Base-by-base conservation (phyloP, 176 grass and related monocot species). In the Zoysia pacifica region DNA sequence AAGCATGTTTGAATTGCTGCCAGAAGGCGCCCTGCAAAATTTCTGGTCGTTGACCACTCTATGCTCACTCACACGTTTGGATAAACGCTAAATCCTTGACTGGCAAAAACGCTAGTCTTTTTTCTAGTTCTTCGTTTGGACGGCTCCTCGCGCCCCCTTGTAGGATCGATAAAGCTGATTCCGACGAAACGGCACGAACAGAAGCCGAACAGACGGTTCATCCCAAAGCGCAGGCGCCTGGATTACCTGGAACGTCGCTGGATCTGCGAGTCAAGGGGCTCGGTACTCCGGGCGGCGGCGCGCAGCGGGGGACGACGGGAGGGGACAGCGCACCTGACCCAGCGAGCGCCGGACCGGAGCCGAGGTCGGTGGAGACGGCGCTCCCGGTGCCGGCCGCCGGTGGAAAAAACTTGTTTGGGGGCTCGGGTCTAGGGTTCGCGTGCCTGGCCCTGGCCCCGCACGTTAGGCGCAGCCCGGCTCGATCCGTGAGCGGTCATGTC, bases 391-490 rank as follows among this genome's bases (percentile, higher is more conserved):
- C 51, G 42, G 62, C 80, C 39, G 48, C 37, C 59, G 13, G 3
- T 3, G 48, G 61, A 5, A 9, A 8, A 3, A 15, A 28, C 28
- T 28, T 28, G 28, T 28, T 28, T 28, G 28, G 28, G 28, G 28
- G 28, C 28, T 58, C 40, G 48, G 72, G 67, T 83, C 62, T 83
- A 67, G 81, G 71, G 62, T 47, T 56, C 43, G 61, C 5, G 13
- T 6, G 40, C 13, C 1, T 28, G 62, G 39, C 0, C 13, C 1
- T 28, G 62, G 39, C 0, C 62, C 55, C 16, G 12, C 41, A 18
- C n/a, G 70, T 66, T 19, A 74, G 40, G 0, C 11, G n/a, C 2
- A 10, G 44, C 4, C 20, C 42, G 4, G 28, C 28, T 28, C 13
- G 1, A 53, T 14, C 44, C 44, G 44, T 45, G 28, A 28, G 28